Evolutionary conservation across 2,329 filamentous ascomycete genomes (phyloP).

Genomic region (Xylaria polymorpha): DNA sequence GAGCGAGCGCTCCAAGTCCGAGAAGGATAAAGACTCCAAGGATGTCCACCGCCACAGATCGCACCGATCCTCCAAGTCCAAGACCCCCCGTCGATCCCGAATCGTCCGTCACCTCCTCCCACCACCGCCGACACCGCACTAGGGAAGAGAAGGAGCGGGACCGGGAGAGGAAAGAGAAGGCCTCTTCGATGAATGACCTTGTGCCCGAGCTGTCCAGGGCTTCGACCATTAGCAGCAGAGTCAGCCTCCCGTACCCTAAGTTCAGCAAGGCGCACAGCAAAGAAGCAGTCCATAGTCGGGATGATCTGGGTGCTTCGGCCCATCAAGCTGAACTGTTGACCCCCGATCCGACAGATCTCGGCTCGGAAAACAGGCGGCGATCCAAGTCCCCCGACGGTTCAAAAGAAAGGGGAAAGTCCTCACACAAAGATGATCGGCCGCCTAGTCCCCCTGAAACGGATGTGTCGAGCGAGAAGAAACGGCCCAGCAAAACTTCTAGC

Average conservation of each 20-base stretch:
- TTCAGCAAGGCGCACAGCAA: slow-evolving; percentile 84
- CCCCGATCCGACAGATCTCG: slow-evolving; percentile 78
- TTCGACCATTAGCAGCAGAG: slow-evolving; percentile 45
- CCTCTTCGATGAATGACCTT: slow-evolving; percentile 50
- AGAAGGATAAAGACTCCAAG: slow-evolving; percentile 41
- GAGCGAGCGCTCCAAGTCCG: slow-evolving; percentile 40
- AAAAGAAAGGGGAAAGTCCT: slow-evolving; percentile 56
- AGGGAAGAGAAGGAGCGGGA: slow-evolving; percentile 49
- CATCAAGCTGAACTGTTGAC: slow-evolving; percentile 64
- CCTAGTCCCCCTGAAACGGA: slow-evolving; percentile 74
- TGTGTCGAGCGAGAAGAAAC: slow-evolving; percentile 60
- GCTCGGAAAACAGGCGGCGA: slow-evolving; percentile 60
- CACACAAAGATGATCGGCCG: slow-evolving; percentile 62
- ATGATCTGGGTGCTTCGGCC: slow-evolving; percentile 56
- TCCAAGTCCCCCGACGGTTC: slow-evolving; percentile 62
- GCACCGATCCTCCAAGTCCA: slow-evolving; percentile 47
- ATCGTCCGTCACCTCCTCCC: slow-evolving; percentile 45
- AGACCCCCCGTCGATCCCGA: slow-evolving; percentile 43
- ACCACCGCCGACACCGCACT: slow-evolving; percentile 49
- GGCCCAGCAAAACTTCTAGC: slow-evolving; percentile 50
- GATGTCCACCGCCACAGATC: slow-evolving; percentile 46
- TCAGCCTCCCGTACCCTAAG: slow-evolving; percentile 50
- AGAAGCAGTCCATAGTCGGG: slow-evolving; percentile 77
- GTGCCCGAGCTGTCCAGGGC: slow-evolving; percentile 48
- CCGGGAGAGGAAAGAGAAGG: slow-evolving; percentile 45